Base-by-base conservation (phyloP, 352 stramenopile genomes). In the Phytophthora palmivora region DNA sequence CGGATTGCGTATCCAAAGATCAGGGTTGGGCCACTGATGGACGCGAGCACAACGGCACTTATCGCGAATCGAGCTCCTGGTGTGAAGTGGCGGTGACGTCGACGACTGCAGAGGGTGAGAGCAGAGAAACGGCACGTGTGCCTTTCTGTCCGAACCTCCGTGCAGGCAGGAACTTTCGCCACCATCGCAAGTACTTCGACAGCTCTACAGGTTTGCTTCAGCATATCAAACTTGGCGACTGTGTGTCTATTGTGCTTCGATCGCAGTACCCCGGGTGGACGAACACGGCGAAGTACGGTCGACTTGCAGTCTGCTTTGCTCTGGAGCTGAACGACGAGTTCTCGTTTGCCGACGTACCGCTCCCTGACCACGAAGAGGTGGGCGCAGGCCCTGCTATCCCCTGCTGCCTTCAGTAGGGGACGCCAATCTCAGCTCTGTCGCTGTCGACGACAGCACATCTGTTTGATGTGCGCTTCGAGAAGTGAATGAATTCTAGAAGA, bases 1-100 rank as follows among this genome's bases (percentile, higher is more conserved):
- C 70, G 12, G 80, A 93, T 39, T 88, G 74, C 39, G 61, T 63
- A 36, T 92, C 84, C 2, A 82, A 85, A 33, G 84, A 94, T 47
- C 84, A 94, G 50, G 84, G 82, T 12, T 94, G 84, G 84, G 82
- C 84, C 14, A 78, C 60, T 3, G 60, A 74, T 22, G 62, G 63
- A n/a, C 48, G 43, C 7, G 69, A 78, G 57, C 51, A 80, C 30
- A 84, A 91, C 18, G 70, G 74, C 11, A 90, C 82, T 16, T 94
- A 94, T 52, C 43, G 65, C 2, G 54, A 32, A 11, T 87, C 79
- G 7, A 82, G 59, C 19, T 92, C 84, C n/a, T 94, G 84, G 84
- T 70, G 56, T 19, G 82, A 94, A 39, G 49, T 94, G 12, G 71
- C 55, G 1, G 68, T 92, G 6, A 56, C 62, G 33, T 84, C 80